These are phyloP conservation scores for Coemansia brasiliensis DNA, from an alignment of 192 early-diverging fungal species.

Conservation along the genomic window DNA sequence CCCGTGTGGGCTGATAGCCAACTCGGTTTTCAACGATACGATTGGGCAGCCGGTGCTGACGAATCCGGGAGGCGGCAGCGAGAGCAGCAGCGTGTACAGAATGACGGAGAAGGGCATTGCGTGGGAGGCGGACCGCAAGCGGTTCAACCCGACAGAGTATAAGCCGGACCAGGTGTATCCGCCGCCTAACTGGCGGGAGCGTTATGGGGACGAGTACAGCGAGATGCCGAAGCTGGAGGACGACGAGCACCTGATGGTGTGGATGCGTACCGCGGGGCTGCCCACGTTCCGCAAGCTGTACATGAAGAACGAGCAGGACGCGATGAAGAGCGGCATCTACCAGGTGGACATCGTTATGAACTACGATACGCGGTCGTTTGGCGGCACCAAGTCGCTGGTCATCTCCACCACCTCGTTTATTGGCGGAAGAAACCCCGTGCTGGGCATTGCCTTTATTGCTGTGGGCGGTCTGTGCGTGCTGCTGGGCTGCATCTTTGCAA, in stretches of 20 bases:
- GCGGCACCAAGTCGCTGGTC: conserved; percentile 94
- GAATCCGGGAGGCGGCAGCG: conserved; percentile 41
- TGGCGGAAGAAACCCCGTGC: conserved; percentile 95
- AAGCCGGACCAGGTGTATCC: conserved; percentile 63
- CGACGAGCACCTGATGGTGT: conserved; percentile 91
- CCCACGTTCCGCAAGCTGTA: conserved; percentile 97
- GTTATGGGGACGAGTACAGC: conserved; percentile 60
- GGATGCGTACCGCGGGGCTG: conserved; percentile 96
- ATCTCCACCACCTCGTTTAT: conserved; percentile 92
- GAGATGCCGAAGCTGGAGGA: conserved; percentile 63
- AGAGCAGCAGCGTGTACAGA: conserved; percentile 29
- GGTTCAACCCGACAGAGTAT: conserved; percentile 63
- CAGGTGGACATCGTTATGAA: conserved; percentile 73
- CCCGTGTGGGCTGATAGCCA: conserved; percentile 98
- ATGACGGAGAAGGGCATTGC: conserved; percentile 77
- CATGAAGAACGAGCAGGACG: conserved; percentile 66
- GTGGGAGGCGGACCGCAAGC: conserved; percentile 81
- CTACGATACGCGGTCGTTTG: conserved; percentile 82
- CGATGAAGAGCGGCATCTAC: conserved; percentile 70
- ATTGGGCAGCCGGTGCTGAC: conserved; percentile 60
- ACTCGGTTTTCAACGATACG: conserved; percentile 92
- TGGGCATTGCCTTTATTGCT: conserved; percentile 92
- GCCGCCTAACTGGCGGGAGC: conserved; percentile 82
- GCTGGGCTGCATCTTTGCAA: conserved; percentile 84
- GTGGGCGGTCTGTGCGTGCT: conserved; percentile 90